Base-by-base conservation (phyloP, 352 stramenopile genomes). In the Phytophthora pistaciae region DNA sequence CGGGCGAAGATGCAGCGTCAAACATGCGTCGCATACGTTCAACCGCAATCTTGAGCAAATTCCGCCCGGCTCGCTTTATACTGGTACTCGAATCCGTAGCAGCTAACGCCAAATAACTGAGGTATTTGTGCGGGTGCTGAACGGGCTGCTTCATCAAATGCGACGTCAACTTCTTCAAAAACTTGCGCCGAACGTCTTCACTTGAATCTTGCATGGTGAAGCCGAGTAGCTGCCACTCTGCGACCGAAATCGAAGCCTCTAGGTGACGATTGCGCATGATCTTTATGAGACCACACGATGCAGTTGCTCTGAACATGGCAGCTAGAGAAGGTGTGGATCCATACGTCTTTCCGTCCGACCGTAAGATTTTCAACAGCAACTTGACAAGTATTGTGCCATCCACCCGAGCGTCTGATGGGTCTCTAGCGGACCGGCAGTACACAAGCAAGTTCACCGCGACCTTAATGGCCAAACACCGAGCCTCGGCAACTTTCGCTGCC, bases 11-110 rank as follows among this genome's bases (percentile, higher is more conserved):
- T 4, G 77, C 78, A 13, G 79, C 84, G 21, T 95, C 85, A 31
- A 94, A 96, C 31, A 86, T 78, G 8, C 78, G 82, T n/a, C 90
- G 83, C 85, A 97, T 95, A 5, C 87, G 82, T 57, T 93, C 78
- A 10, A 96, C 75, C 5, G 85, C 80, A 23, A 80, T 64, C 23
- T 64, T 77, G 9, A 96, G 65, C n/a, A 95, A 44, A 8, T 58
- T 80, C 10, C 74, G 72, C 6, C 70, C 87, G 20, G 52, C 72
- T 63, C 93, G 93, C 62, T 94, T 95, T 23, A 95, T 42, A 18
- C 58, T 58, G 3, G 57, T 29, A 27, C 55, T 90, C 3, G 72
- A 33, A 18, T 97, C 90, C 7, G 78, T 88, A 8, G 82, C 87
- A 36, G 85, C 83, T 27, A 97, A 65, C 10, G 82, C 82, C 60